These are phyloP conservation scores for Ophiostoma triangulosporum DNA, from an alignment of 2,329 filamentous ascomycete genomes.

Conservation along the genomic window DNA sequence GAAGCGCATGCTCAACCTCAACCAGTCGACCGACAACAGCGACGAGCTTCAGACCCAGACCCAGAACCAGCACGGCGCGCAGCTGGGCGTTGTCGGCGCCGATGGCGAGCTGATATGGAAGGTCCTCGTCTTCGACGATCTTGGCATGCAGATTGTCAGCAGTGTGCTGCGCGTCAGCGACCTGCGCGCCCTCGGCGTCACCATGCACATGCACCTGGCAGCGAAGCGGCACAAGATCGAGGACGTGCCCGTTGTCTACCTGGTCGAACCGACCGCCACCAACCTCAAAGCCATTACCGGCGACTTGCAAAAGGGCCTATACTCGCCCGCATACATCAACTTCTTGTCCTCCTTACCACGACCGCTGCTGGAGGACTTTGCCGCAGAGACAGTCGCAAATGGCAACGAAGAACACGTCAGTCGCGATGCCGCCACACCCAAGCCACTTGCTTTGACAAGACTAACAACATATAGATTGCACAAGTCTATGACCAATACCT, in stretches of 20 bases:
- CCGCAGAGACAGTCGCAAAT: conserved; percentile 68
- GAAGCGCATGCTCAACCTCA: conserved; percentile 90
- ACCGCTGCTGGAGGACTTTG: conserved; percentile 87
- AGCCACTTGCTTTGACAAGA: no score
- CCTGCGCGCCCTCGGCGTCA: conserved; percentile 84
- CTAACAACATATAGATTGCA: conserved; percentile 47
- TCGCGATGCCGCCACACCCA: no score
- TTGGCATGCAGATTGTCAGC: conserved; percentile 88
- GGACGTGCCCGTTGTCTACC: conserved; percentile 89
- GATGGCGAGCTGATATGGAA: conserved; percentile 96
- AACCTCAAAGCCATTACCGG: conserved; percentile 74
- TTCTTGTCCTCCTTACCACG: conserved; percentile 89
- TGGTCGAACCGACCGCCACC: conserved; percentile 74
- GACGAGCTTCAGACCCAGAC: conserved; percentile 31
- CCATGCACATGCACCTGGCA: conserved; percentile 83
- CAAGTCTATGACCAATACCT: conserved; percentile 95
- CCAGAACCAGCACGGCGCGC: conserved; percentile 35
- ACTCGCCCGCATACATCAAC: conserved; percentile 91
- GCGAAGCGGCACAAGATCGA: conserved; percentile 78
- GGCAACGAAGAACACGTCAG: conserved; percentile 56
- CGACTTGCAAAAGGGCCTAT: conserved; percentile 77
- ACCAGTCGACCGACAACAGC: conserved; percentile 50
- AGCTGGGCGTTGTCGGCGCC: conserved; percentile 64
- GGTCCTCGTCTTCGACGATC: conserved; percentile 84
- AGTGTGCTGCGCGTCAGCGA: conserved; percentile 92